Evolutionary conservation across 495 filamentous ascomycete genomes (phyloP).

Genomic region (Trichoderma parareesei): DNA sequence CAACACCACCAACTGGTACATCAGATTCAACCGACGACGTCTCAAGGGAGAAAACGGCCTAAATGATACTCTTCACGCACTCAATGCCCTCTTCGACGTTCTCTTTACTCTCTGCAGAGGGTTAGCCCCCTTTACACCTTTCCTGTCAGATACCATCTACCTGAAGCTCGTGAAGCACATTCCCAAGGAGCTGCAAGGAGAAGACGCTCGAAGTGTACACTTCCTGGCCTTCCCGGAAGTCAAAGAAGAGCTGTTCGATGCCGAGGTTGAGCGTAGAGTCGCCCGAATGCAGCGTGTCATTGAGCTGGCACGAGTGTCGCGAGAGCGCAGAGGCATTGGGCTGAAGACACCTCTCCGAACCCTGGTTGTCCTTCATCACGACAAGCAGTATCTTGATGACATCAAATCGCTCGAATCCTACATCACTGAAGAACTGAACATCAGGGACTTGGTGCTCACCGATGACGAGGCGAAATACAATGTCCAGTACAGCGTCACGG

Average conservation of each 20-base stretch:
- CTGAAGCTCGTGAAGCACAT: constrained; percentile 74
- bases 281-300: constrained; percentile 92
- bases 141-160: constrained; percentile 93
- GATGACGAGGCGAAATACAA: constrained; percentile 84
- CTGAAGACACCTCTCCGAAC: constrained; percentile 87
- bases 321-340: constrained; percentile 76
- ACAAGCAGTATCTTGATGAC: constrained; percentile 76
- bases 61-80: constrained; percentile 80
- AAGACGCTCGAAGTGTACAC: constrained; percentile 80
- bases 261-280: constrained; percentile 76
- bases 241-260: constrained; percentile 78
- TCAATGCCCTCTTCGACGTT: constrained; percentile 96
- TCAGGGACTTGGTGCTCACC: constrained; percentile 75
- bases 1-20: constrained; percentile 98
- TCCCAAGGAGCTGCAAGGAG: constrained; percentile 50
- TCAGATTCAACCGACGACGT: constrained; percentile 94
- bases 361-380: constrained; percentile 80
- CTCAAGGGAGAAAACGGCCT: constrained; percentile 88
- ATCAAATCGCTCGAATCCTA: constrained; percentile 75
- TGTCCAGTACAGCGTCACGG: constrained; percentile 78
- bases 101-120: constrained; percentile 80
- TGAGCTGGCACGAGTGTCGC: constrained; percentile 74
- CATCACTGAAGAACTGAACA: constrained; percentile 85
- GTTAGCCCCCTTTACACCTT: constrained; percentile 91
- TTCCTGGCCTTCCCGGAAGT: constrained; percentile 88